Base-by-base conservation (phyloP, 805 yeast species). In the Saturnispora dispora region DNA sequence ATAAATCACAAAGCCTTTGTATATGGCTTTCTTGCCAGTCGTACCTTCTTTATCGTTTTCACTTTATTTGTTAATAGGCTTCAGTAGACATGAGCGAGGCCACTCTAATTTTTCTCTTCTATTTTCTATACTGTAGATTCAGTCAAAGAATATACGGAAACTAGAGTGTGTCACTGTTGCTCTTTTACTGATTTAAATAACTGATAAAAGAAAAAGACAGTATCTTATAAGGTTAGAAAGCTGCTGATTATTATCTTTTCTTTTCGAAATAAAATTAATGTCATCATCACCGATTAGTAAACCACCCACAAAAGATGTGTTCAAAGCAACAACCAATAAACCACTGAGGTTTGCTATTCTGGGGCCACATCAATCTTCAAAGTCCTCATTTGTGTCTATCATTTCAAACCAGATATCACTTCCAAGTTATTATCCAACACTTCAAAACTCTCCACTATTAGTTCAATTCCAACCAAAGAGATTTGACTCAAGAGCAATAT, bases 361-460 rank as follows among this genome's bases (percentile, higher is more conserved):
- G 33, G 70, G 70, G 2, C 63, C 68, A 5, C 68, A 58, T 40
- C 58, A 57, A 52, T 60, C 69, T 1, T 63, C 67, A 11, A 66
- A 66, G 51, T 61, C 69, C 0, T 58, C 64, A 4, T 64, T 66
- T 8, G 60, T 63, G 2, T 66, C 70, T 2, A 64, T 64, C 17
- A 51, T 65, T 20, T 51, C 62, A 41, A 63, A 62, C 45, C 56
- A 58, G 43, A 60, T 61, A 45, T 63, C 68, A 1, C 45, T 79
- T 47, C 89, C 83, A 53, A 84, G 85, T 0, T 83, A 85, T 62
- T 85, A 85, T 58, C 95, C 93, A 5, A 85, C 91, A 3, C 70
- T 76, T 43, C 76, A 73, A 51, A 80, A 81, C 52, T 77, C 77
- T 4, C 79, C 88, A 25, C 70, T 80, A 52, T 62, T 84, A 39